Percentiles rank a stretch among this genome's conserved stretches.
These are phyloP conservation scores for Bryum argenteum DNA, from an alignment of 225 moss, liverwort and hornwort genomes.

Conservation along the genomic window DNA sequence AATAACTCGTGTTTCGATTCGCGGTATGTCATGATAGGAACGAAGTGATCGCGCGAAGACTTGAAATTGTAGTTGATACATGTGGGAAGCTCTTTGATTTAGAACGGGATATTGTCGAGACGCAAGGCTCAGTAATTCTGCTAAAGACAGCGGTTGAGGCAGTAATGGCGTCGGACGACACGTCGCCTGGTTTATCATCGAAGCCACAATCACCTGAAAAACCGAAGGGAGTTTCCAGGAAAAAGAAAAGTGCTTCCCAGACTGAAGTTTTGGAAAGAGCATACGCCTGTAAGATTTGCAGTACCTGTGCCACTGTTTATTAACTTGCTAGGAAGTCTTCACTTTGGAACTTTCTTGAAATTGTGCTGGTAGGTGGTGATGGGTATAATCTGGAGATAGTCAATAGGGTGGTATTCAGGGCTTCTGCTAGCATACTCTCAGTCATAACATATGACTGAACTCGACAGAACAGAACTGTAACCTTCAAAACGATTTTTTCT, in stretches of 20 bases:
- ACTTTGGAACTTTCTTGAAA: background rate
- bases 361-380: background rate
- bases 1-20: no score
- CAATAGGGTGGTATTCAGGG: background rate
- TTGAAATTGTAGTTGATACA: background rate
- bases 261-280: slow-evolving; percentile 68
- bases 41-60: background rate
- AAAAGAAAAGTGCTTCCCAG: slow-evolving; percentile 76
- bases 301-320: background rate
- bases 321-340: background rate
- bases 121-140: slow-evolving; percentile 14
- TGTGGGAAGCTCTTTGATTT: slow-evolving; percentile 2
- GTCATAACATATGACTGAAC: background rate
- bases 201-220: slow-evolving; percentile 33
- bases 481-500: slow-evolving; percentile 2
- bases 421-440: background rate
- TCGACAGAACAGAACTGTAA: background rate
- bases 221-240: slow-evolving; percentile 64
- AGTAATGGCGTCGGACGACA: slow-evolving; percentile 48
- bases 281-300: slow-evolving; percentile 60
- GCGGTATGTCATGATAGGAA: background rate
- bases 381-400: background rate
- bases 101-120: background rate
- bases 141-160: background rate
- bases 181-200: slow-evolving; percentile 30